Base-by-base conservation (phyloP, 805 yeast genomes). In the Candida methanosorbosa region DNA sequence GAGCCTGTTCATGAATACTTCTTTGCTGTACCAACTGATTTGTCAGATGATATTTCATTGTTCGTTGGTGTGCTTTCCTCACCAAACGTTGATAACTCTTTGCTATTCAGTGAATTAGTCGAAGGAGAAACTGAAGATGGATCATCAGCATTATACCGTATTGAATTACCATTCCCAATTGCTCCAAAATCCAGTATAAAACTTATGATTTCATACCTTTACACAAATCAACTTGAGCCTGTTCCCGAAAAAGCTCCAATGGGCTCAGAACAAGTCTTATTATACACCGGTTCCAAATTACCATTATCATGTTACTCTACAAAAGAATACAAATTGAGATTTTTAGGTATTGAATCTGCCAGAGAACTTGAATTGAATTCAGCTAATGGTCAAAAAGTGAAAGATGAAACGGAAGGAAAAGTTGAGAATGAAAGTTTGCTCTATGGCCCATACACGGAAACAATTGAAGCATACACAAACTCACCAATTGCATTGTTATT, bases 241-340 rank as follows among this genome's bases (percentile, higher is more conserved):
- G 54, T 70, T 34, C 97, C 97, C 1, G 68, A 66, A 34, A 59
- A 65, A 40, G 73, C 81, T 28, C 64, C 59, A 14, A 66, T 88
- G 62, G 62, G 59, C 9, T 83, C 72, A 18, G 59, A 59, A 23
- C 97, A 88, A 63, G 58, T 64, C 21, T 51, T 90, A 36, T 56
- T 75, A 28, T 59, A 75, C 42, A 57, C 63, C 30, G 69, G 80
- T 24, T 22, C 38, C 6, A 75, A 75, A 51, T 67, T 67, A 39
- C 76, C 81, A 17, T 59, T 69, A 40, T 68, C 82, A 27, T 68
- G 81, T 2, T 88, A 90, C 59, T 48, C 51, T 7, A 81, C 94
- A 15, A 38, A 40, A 14, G 48, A 56, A 22, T 76, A 74, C 54
- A 41, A 56, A 14, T 50, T 78, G 33, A 46, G 51, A 17, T 45